Percentiles rank a stretch among this genome's conserved stretches.
phyloP scores from a whole-genome alignment of 1,284 basidiomycete species.

The Papiliotrema fonsecae region DNA sequence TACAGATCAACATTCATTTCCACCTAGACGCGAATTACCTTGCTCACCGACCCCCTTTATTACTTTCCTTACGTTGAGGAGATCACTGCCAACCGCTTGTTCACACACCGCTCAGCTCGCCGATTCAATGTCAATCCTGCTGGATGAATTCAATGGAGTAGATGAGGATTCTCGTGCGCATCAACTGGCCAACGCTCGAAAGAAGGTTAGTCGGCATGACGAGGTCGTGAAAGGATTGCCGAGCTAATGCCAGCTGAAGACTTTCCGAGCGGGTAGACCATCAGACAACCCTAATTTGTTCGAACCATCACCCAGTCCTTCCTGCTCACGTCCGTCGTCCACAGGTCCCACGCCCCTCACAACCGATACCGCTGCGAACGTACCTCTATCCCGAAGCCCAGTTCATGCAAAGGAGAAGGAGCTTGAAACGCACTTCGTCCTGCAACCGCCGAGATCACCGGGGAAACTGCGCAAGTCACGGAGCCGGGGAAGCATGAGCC shows the following conservation, averaged over 20 bases:
- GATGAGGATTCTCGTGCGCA: conserved; percentile 21
- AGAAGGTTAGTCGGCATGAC: conserved; percentile 26
- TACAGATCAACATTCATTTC: neutral
- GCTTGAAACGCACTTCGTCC: neutral
- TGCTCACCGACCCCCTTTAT: neutral
- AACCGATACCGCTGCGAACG: conserved; percentile 17
- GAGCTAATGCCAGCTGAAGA: conserved; percentile 25
- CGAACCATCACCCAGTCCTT: conserved; percentile 6
- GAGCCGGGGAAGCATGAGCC: conserved; percentile 13
- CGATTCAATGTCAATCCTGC: neutral
- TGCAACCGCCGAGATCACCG: neutral
- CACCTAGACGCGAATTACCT: neutral
- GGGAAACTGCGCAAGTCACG: conserved; percentile 10
- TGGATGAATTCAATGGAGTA: neutral
- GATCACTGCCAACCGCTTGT: neutral
- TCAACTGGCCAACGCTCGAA: conserved; percentile 33
- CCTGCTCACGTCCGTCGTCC: conserved; percentile 15
- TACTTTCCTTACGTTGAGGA: neutral
- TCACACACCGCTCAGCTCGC: neutral
- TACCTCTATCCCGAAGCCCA: conserved; percentile 6
- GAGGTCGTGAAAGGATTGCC: neutral
- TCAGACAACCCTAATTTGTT: conserved; percentile 5
- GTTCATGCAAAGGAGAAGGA: conserved; percentile 9
- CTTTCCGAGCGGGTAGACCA: conserved; percentile 35
- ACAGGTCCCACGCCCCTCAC: conserved; percentile 15